Percentiles rank a stretch among this genome's conserved stretches.
phyloP scores from a whole-genome alignment of 179 eudicot species.

The Corrigiola litoralis region DNA sequence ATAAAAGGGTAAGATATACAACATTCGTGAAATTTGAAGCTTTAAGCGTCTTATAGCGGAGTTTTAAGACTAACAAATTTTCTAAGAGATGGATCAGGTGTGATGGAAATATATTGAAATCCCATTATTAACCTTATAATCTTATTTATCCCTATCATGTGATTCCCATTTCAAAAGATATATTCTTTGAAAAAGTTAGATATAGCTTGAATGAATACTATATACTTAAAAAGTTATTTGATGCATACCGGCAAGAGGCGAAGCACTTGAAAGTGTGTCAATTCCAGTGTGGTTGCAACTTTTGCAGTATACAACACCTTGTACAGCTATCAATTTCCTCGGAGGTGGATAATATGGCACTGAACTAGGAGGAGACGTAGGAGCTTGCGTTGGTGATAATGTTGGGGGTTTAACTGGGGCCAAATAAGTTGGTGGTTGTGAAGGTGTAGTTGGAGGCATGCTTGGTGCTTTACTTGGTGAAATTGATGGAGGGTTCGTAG shows the following conservation, averaged over 20 bases:
- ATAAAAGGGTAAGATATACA: neutral
- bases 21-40: neutral
- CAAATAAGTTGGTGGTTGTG: conserved; percentile 5
- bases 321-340: conserved; percentile 38
- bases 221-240: too few relatives aligned
- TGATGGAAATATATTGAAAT: too few relatives aligned
- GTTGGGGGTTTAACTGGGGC: neutral
- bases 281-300: conserved; percentile 44
- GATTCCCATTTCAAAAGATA: too few relatives aligned
- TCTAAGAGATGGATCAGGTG: too few relatives aligned
- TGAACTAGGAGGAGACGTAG: conserved; percentile 22
- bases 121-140: too few relatives aligned
- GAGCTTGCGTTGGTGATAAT: conserved; percentile 12
- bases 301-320: conserved; percentile 69
- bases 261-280: conserved; percentile 44
- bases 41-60: too few relatives aligned
- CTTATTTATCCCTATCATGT: too few relatives aligned
- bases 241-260: conserved; percentile 38
- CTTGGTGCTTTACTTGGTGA: conserved; percentile 3
- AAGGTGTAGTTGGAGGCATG: neutral
- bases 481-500: neutral
- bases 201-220: too few relatives aligned
- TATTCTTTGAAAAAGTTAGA: too few relatives aligned
- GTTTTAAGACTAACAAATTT: too few relatives aligned
- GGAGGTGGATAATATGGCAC: neutral